Evolutionary conservation across 139 green algal species (phyloP), one percentile per base, ranked within the genome.

Genomic region (Closterium sp.): DNA sequence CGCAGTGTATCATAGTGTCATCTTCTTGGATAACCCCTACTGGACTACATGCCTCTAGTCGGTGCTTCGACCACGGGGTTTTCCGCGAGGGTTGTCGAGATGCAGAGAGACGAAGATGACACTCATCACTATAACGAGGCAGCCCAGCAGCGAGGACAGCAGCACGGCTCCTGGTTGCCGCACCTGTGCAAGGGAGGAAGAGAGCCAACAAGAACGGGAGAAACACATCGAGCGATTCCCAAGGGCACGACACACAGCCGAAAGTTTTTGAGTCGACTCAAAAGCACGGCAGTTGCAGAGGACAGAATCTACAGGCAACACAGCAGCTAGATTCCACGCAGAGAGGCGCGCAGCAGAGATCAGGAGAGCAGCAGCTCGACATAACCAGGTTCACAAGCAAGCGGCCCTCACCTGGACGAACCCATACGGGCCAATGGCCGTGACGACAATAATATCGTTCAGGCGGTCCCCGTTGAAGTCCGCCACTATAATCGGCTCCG

Each of bases 381-480:
- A 85, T 85, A 85, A 85, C 28, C 28, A 28, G 28, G 76, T 85
- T 85, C 3, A 28, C 12, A 89, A n/a, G 25, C 69, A 25, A 76
- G 89, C 23, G 10, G 30, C 83, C 10, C 84, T 33, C 64, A 95
- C 90, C 94, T 97, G 96, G 38, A 93, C 92, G 88, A 95, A 98
- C 3, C 94, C 97, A 91, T 97, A 99, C 0, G 97, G n/a, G 3
- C 96, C 96, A 16, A 95, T 76, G 2, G 84, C 30, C 0, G 92
- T 95, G 2, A 97, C 88, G 4, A 98, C 69, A 0, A 99, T 91
- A 2, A 99, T 85, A 90, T 99, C 98, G 25, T 95, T 98, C 35
- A 98, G 94, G 4, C 96, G 94, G 89, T 99, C 97, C 1, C 96
- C 95, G 91, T 97, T 97, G 94, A 98, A 99, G 88, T 99, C 98